Percentiles rank a stretch among this genome's conserved stretches.
Evolutionary conservation across 2,329 filamentous ascomycete genomes (phyloP).

Genomic region (Allantophomopsis lycopodina): DNA sequence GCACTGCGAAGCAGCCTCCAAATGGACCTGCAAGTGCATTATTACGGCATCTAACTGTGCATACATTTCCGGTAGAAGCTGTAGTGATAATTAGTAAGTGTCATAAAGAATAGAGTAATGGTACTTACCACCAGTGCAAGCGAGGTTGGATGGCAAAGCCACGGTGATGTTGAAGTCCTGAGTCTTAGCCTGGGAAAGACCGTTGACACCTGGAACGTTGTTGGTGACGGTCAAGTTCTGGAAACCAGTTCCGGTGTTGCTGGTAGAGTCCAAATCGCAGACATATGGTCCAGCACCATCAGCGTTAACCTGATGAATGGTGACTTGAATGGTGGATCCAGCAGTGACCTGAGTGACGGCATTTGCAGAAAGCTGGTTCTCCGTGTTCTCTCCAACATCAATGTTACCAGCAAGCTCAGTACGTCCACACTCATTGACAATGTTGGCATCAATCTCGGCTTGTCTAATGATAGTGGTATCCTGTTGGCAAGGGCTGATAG

Average conservation of each 20-base stretch:
- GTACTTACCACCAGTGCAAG: constrained; percentile 34
- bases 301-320: constrained; percentile 34
- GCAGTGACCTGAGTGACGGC: constrained; percentile 33
- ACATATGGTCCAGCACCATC: constrained; percentile 39
- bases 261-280: constrained; percentile 36
- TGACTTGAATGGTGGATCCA: constrained; percentile 30
- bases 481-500: constrained; percentile 51
- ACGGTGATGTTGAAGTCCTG: constrained; percentile 42
- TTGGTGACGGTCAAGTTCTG: constrained; percentile 38
- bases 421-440: constrained; percentile 47
- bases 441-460: constrained; percentile 33
- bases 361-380: constrained; percentile 30
- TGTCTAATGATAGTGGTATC: constrained; percentile 51
- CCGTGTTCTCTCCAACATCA: constrained; percentile 41
- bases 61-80: constrained; percentile 42
- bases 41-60: constrained; percentile 46
- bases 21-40: constrained; percentile 41
- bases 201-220: constrained; percentile 44
- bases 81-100: neutral
- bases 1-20: constrained; percentile 41
- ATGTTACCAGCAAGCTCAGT: constrained; percentile 48
- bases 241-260: constrained; percentile 25
- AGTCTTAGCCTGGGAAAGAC: constrained; percentile 39
- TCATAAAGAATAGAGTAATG: neutral
- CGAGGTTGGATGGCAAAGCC: constrained; percentile 32